phyloP scores from a whole-genome alignment of 208 protist species.

The Zelonia costaricensis region DNA sequence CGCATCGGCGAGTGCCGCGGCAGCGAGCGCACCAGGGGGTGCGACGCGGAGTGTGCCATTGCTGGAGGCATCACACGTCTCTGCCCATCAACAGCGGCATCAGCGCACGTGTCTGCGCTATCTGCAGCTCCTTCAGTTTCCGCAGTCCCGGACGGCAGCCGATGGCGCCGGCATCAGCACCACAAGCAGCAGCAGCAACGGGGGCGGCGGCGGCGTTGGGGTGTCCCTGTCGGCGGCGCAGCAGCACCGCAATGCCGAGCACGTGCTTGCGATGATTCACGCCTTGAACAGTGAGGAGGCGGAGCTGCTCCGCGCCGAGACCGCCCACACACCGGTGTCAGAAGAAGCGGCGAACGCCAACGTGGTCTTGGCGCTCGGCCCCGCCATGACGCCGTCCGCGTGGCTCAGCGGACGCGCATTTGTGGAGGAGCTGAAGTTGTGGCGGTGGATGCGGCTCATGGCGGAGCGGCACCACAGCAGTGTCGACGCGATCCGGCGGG shows the following conservation, averaged over 20 bases:
- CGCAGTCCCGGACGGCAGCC: not conserved
- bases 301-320: conserved; percentile 5
- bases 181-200: not conserved
- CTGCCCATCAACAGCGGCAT: conserved; percentile 3
- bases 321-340: not conserved
- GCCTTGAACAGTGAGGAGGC: conserved; percentile 36
- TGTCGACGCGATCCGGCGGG: not conserved
- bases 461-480: conserved; percentile 34
- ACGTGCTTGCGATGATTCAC: conserved; percentile 57
- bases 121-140: conserved; percentile 38
- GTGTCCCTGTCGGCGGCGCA: not conserved
- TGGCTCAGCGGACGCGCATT: conserved; percentile 82
- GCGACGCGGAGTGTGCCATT: conserved; percentile 1
- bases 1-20: not conserved
- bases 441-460: conserved; percentile 76
- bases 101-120: conserved; percentile 15
- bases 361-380: conserved; percentile 24
- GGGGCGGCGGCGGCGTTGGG: not conserved
- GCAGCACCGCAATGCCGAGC: conserved; percentile 59
- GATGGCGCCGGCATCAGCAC: not conserved
- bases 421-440: conserved; percentile 87
- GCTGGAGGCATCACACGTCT: conserved; percentile 3
- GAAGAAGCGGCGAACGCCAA: not conserved
- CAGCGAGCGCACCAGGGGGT: not conserved
- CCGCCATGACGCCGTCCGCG: conserved; percentile 39